These are phyloP conservation scores for Pisolithus tinctorius DNA, from an alignment of 768 basidiomycete species.

Conservation along the genomic window DNA sequence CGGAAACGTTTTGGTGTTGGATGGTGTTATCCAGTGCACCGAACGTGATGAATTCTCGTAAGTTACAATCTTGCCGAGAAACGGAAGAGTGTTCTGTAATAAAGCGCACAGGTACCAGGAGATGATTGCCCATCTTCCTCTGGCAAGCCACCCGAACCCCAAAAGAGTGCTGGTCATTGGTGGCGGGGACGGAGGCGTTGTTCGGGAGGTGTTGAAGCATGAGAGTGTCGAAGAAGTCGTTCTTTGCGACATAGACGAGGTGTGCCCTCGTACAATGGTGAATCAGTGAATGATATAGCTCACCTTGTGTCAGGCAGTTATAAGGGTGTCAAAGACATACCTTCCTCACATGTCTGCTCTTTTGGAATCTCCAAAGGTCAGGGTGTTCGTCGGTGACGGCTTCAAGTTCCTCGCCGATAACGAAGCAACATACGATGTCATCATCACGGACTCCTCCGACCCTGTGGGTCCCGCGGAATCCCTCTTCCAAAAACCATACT, in stretches of 20 bases:
- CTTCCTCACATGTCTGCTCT: constrained; percentile 92
- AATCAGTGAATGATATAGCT: background rate
- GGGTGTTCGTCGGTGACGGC: constrained; percentile 85
- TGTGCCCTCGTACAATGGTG: constrained; percentile 18
- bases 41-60: constrained; percentile 99
- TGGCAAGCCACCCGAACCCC: constrained; percentile 93
- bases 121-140: constrained; percentile 97
- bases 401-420: constrained; percentile 95
- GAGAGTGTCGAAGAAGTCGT: constrained; percentile 85
- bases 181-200: constrained; percentile 96
- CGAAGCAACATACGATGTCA: constrained; percentile 86
- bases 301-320: constrained; percentile 48
- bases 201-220: constrained; percentile 96
- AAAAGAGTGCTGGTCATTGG: constrained; percentile 96
- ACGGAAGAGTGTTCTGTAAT: background rate
- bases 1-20: constrained; percentile 94
- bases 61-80: constrained; percentile 24
- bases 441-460: constrained; percentile 98
- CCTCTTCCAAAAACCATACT: constrained; percentile 96
- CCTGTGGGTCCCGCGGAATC: constrained; percentile 93
- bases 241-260: constrained; percentile 97
- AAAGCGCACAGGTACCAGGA: constrained; percentile 77
- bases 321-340: constrained; percentile 88
- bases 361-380: constrained; percentile 73
- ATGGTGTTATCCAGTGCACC: constrained; percentile 94